Evolutionary conservation across 352 stramenopile species (phyloP).

Genomic region (Phytophthora pluvialis): DNA sequence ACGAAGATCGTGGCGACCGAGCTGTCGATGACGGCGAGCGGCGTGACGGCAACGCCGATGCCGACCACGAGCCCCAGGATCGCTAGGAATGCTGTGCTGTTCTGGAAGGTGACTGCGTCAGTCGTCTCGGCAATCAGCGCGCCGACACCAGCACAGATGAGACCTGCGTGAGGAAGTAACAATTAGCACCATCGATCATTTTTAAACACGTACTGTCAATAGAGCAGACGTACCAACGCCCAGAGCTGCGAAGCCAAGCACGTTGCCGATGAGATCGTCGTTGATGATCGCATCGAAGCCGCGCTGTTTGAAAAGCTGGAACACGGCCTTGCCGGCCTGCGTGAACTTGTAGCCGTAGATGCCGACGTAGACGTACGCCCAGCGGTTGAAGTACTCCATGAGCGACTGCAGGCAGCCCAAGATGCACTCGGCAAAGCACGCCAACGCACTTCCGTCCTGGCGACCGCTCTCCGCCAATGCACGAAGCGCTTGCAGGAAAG

Average conservation of each 20-base stretch:
- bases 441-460: conserved; percentile 71
- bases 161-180: conserved; percentile 35
- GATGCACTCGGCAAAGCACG: conserved; percentile 87
- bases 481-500: conserved; percentile 91
- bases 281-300: conserved; percentile 97
- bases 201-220: neutral
- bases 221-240: conserved; percentile 65
- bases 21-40: conserved; percentile 93
- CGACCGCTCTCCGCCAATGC: conserved; percentile 76
- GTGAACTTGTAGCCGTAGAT: conserved; percentile 95
- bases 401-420: conserved; percentile 83
- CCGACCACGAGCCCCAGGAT: conserved; percentile 92
- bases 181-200: neutral
- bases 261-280: conserved; percentile 94
- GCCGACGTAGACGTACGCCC: conserved; percentile 95
- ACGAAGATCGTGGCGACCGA: conserved; percentile 97
- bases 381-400: conserved; percentile 94
- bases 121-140: conserved; percentile 58
- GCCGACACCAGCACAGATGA: conserved; percentile 74
- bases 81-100: conserved; percentile 75
- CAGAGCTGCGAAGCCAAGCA: conserved; percentile 91
- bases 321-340: conserved; percentile 92
- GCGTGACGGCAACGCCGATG: conserved; percentile 87
- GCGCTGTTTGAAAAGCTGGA: conserved; percentile 92
- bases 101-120: conserved; percentile 62